Conservation (phyloP, 768 basidiomycete genomes). For the Mrakia hoshinonis region DNA sequence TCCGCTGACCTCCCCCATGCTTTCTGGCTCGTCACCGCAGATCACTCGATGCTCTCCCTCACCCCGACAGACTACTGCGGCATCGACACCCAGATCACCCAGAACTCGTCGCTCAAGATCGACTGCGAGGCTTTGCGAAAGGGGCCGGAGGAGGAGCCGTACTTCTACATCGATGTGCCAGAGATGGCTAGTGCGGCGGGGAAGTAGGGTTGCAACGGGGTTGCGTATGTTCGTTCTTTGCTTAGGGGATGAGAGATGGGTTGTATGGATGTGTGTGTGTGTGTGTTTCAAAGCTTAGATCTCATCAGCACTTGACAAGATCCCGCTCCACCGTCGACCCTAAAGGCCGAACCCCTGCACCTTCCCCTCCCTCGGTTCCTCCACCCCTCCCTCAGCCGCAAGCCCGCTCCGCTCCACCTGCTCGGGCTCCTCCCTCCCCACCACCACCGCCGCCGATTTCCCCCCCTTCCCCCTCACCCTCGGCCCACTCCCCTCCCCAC, state of each 20-base stretch:
- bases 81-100: slow-evolving; percentile 21
- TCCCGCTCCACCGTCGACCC: neutral
- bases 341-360: too few species aligned
- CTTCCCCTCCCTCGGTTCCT: neutral
- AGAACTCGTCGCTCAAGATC: slow-evolving; percentile 17
- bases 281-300: too few species aligned
- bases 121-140: slow-evolving; percentile 9
- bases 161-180: neutral
- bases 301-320: slow-evolving; percentile 10
- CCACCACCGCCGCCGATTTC: neutral
- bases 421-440: too few species aligned
- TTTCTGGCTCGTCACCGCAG: neutral
- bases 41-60: slow-evolving; percentile 15
- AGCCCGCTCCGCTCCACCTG: too few species aligned
- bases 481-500: neutral
- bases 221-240: too few species aligned
- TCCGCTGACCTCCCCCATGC: neutral
- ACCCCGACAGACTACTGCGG: slow-evolving; percentile 11
- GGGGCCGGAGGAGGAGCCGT: slow-evolving; percentile 6
- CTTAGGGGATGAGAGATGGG: too few species aligned
- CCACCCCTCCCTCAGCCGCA: neutral
- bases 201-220: too few species aligned
- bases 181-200: too few species aligned
- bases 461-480: neutral
- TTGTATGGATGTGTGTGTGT: too few species aligned